These are phyloP conservation scores for Pichia ethanolica DNA, from an alignment of 805 yeast genomes.

Conservation along the genomic window DNA sequence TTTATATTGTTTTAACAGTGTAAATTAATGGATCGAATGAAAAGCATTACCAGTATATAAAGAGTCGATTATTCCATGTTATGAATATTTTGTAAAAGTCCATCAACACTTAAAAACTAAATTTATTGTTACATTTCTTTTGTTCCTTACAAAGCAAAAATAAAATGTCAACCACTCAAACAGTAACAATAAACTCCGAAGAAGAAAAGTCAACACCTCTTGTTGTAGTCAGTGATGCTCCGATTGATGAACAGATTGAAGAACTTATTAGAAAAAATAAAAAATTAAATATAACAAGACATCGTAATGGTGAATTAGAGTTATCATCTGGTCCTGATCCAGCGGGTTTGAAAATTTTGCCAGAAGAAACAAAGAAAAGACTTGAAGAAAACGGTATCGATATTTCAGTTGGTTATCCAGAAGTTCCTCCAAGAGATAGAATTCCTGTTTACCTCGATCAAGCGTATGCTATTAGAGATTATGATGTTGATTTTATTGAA, in stretches of 20 bases:
- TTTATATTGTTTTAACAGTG: too few species aligned
- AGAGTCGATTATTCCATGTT: too few species aligned
- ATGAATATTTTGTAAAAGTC: too few species aligned
- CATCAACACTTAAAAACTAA: too few species aligned
- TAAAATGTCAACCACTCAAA: neutral
- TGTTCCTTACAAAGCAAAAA: too few species aligned
- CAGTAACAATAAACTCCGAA: neutral
- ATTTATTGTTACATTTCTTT: too few species aligned
- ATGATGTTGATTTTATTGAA: constrained; percentile 28
- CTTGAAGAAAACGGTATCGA: constrained; percentile 31
- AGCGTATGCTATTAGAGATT: constrained; percentile 30
- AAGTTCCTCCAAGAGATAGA: constrained; percentile 25
- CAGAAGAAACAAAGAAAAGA: constrained; percentile 23
- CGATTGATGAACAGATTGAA: constrained; percentile 13
- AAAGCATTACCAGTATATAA: too few species aligned
- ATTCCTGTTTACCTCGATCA: constrained; percentile 37
- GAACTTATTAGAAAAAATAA: constrained; percentile 9
- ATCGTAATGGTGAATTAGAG: neutral
- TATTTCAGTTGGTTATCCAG: constrained; percentile 33
- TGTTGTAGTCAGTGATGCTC: constrained; percentile 4
- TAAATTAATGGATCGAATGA: too few species aligned
- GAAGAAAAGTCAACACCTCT: neutral
- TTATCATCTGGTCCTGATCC: constrained; percentile 12
- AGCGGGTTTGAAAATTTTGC: constrained; percentile 20
- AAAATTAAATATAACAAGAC: constrained; percentile 8